Evolutionary conservation across 2,329 filamentous ascomycete genomes (phyloP), one percentile per base, ranked within the genome.

Genomic region (Dothistroma pini): DNA sequence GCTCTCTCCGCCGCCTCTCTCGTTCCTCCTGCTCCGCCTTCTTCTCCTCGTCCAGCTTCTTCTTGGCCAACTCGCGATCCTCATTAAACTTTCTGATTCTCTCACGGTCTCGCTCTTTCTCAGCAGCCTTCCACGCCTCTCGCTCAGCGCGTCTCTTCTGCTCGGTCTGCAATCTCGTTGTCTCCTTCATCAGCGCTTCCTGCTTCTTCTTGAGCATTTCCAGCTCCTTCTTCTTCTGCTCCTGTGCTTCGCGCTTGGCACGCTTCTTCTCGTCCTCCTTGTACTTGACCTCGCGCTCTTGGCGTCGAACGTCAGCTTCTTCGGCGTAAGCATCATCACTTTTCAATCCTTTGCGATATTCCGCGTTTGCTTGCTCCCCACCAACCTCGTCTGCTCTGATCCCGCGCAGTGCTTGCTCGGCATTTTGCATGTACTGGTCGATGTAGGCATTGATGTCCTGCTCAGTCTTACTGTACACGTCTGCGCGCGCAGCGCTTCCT

Each of bases 401-500:
- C 65, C 87, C 84, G 62, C 90, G 85, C 70, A 93, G 86, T 54
- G 85, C 85, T 29, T 81, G 79, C 70, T 91, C 87, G 61, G 91
- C 90, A 29, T 86, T 83, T 10, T 79, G 79, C 52, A 87, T 81
- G 63, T 84, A 79, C 61, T 81, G 76, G 69, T 90, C 85, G 60
- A 93, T 89, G 61, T 91, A 79, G 31, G 83, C 79, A 62, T 86
- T 84, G 54, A 93, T 86, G 54, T 87, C 84, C 8, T 83, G 80
- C 68, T 90, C 85, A 0, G 88, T 89, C 67, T 85, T 84, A 62
- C 88, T 85, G 69, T 93, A 95, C 31, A 92, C 85, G 29, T 89
- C 88, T 21, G 86, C 88, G 63, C 90, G 85, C 69, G 93, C 89
- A 19, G 91, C 84, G 0, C 89, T 89, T 59, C 90, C 90, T 72